Evolutionary conservation across 2,329 filamentous ascomycete genomes (phyloP).

Genomic region (Ophiostoma quercus): DNA sequence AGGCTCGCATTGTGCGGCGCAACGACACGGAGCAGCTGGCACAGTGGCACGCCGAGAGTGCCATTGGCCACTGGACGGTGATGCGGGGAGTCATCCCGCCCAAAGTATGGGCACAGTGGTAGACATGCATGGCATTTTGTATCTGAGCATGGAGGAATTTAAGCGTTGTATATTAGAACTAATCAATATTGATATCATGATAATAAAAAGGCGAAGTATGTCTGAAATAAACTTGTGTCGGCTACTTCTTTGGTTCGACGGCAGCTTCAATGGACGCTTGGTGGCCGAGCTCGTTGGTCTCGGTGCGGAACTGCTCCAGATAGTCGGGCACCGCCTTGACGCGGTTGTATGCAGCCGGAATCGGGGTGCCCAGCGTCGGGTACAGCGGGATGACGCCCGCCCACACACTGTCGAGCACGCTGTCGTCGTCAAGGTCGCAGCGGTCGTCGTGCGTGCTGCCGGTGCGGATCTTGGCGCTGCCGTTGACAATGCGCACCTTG

Average conservation of each 20-base stretch:
- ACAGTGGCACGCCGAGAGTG: slow-evolving; percentile 68
- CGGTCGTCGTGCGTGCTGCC: slow-evolving; percentile 57
- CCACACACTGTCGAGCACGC: slow-evolving; percentile 44
- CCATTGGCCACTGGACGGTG: slow-evolving; percentile 80
- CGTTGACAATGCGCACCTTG: slow-evolving; percentile 61
- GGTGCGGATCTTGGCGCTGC: slow-evolving; percentile 68
- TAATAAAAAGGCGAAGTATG: background rate
- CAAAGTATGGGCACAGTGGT: slow-evolving; percentile 85
- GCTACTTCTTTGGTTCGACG: slow-evolving; percentile 19
- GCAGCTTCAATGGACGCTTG: slow-evolving; percentile 30
- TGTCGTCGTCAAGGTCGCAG: slow-evolving; percentile 43
- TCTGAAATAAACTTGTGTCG: background rate
- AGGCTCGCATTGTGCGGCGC: slow-evolving; percentile 51
- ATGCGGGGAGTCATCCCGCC: slow-evolving; percentile 81
- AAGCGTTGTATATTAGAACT: background rate
- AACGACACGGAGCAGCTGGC: slow-evolving; percentile 63
- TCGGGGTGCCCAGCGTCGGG: slow-evolving; percentile 57
- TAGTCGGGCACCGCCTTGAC: slow-evolving; percentile 57
- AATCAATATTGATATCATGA: background rate
- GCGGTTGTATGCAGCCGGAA: slow-evolving; percentile 55
- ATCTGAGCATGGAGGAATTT: background rate
- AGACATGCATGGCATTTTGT: background rate
- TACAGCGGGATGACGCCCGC: slow-evolving; percentile 59
- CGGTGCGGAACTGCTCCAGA: slow-evolving; percentile 43
- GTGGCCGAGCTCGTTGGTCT: slow-evolving; percentile 34